Conservation (phyloP, 2,329 filamentous ascomycete species). For the Fusarium cicatricum region DNA sequence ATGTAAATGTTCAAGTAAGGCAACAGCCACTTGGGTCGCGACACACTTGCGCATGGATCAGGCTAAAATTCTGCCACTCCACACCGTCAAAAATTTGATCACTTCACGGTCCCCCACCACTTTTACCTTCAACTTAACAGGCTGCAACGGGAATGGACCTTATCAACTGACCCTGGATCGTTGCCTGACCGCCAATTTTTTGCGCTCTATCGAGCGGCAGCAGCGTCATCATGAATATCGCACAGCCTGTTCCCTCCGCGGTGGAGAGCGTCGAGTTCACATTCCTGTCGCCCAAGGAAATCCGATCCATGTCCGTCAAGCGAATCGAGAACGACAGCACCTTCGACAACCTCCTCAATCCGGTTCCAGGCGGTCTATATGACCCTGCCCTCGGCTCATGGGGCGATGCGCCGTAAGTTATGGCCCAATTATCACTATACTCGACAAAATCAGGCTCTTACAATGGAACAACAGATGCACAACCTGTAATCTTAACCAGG, state of each 20-base stretch:
- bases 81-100: constrained; percentile 58
- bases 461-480: constrained; percentile 69
- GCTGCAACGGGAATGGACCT: constrained; percentile 36
- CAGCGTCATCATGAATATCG: constrained; percentile 67
- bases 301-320: constrained; percentile 90
- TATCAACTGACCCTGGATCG: constrained; percentile 33
- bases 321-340: constrained; percentile 92
- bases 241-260: constrained; percentile 83
- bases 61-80: constrained; percentile 52
- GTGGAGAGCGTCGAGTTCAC: constrained; percentile 91
- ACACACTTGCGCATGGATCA: constrained; percentile 3
- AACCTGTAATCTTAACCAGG: constrained; percentile 86
- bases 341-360: constrained; percentile 92
- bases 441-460: constrained; percentile 12
- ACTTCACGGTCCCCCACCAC: constrained; percentile 34
- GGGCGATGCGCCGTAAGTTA: constrained; percentile 77
- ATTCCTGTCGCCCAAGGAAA: constrained; percentile 82
- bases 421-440: background rate
- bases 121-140: constrained; percentile 31
- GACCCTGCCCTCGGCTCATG: constrained; percentile 92
- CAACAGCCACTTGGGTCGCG: constrained; percentile 16
- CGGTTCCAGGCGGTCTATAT: constrained; percentile 89
- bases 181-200: constrained; percentile 35
- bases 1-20: constrained; percentile 21
- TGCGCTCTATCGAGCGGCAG: constrained; percentile 26